These are phyloP conservation scores for Usnea hakonensis DNA, from an alignment of 495 filamentous ascomycete genomes.

Conservation along the genomic window DNA sequence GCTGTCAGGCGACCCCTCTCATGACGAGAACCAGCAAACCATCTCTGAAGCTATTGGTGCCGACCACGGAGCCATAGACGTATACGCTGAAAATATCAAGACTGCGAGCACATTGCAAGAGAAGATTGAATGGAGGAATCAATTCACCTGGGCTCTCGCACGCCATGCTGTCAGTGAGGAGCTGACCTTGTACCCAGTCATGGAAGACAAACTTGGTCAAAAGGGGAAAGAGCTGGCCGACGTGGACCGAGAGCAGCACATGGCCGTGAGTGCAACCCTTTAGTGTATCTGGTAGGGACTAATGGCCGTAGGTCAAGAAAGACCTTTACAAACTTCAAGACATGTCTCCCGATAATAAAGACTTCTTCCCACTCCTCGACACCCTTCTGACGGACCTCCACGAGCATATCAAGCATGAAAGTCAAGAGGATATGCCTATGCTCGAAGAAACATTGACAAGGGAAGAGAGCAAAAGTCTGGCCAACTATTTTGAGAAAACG, in stretches of 20 bases:
- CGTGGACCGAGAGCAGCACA: constrained; percentile 54
- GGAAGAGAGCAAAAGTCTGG: constrained; percentile 24
- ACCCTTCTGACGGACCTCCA: constrained; percentile 11
- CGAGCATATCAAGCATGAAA: constrained; percentile 15
- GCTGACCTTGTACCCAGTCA: constrained; percentile 59
- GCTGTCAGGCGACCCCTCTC: neutral
- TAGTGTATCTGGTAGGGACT: constrained; percentile 5
- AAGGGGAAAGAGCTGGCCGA: constrained; percentile 46
- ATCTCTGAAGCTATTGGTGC: constrained; percentile 50
- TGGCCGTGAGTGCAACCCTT: constrained; percentile 32
- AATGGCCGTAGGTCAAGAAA: constrained; percentile 10
- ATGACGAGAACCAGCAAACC: constrained; percentile 17
- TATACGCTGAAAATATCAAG: constrained; percentile 51
- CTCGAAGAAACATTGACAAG: constrained; percentile 20
- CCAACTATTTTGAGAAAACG: constrained; percentile 14
- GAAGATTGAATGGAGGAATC: constrained; percentile 51
- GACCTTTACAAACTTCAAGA: constrained; percentile 18
- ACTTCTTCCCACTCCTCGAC: constrained; percentile 15
- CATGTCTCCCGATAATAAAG: constrained; percentile 2
- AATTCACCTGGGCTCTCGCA: constrained; percentile 65
- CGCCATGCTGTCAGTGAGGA: constrained; percentile 61
- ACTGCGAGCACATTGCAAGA: constrained; percentile 40
- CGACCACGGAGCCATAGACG: constrained; percentile 57
- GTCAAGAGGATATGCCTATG: constrained; percentile 14
- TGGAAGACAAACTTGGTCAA: constrained; percentile 52